These are phyloP conservation scores for barley (Hordeum vulgare) DNA, from an alignment of 176 grass and related monocot genomes.

Conservation along the genomic window MorexV3_pseudomolecules_assembly NC_058522.1:7493885-7494384, in stretches of 20 bases:
- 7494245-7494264: not conserved
- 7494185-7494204: not conserved
- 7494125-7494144: slow-evolving; percentile 48
- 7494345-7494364: too few species aligned
- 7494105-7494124: slow-evolving; percentile 41
- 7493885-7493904: slow-evolving; percentile 7
- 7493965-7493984: slow-evolving; percentile 41
- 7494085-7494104: slow-evolving; percentile 34
- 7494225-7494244: not conserved
- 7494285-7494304: too few species aligned
- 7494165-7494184: not conserved
- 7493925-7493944: slow-evolving; percentile 28
- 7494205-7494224: not conserved
- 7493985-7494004: slow-evolving; percentile 35
- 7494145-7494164: slow-evolving; percentile 21
- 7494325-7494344: too few species aligned
- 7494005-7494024: slow-evolving; percentile 66
- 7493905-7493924: slow-evolving; percentile 47
- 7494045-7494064: not conserved
- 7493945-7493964: slow-evolving; percentile 40
- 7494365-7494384: too few species aligned
- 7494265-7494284: too few species aligned
- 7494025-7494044: slow-evolving; percentile 15
- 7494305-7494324: too few species aligned
- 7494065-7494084: slow-evolving; percentile 22